Conservation (phyloP, 2,329 filamentous ascomycete species). For the Sporothrix inflata region DNA sequence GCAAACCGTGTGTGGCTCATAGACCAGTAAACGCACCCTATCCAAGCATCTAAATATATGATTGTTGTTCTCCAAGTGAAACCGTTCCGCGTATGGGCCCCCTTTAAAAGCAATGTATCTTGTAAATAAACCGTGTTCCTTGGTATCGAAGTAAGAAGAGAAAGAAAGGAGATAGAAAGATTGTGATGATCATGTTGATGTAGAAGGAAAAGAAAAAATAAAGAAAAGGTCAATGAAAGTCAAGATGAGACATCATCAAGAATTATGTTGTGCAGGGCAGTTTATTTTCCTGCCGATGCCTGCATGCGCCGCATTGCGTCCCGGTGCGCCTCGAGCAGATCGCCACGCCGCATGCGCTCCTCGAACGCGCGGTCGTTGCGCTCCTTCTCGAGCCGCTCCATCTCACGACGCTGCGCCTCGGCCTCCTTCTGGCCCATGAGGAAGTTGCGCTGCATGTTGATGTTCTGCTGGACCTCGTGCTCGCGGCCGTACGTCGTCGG, state of each 20-base stretch:
- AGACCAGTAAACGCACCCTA: not conserved
- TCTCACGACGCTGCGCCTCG: conserved; percentile 62
- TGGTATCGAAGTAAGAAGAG: not conserved
- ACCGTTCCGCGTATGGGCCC: not conserved
- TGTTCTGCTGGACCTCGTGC: conserved; percentile 49
- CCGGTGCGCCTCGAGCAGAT: conserved; percentile 75
- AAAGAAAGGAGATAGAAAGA: not conserved
- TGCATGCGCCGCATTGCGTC: conserved; percentile 84
- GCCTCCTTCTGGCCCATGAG: conserved; percentile 67
- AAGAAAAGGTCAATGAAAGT: not conserved
- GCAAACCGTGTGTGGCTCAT: not conserved
- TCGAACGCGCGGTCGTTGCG: conserved; percentile 67
- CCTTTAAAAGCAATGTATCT: not conserved
- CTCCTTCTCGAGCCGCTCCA: conserved; percentile 60
- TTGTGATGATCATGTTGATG: not conserved
- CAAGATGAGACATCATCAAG: not conserved
- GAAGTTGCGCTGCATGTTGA: conserved; percentile 58
- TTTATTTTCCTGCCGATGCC: conserved; percentile 34
- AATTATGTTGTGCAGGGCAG: not conserved
- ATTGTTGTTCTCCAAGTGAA: not conserved
- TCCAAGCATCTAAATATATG: not conserved
- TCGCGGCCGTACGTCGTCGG: conserved; percentile 22
- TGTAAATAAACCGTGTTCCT: not conserved
- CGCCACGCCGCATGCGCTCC: conserved; percentile 73
- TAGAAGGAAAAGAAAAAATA: not conserved